A percentile compares a stretch with the other conserved stretches of the same genome.
Conservation (phyloP, 805 yeast genomes). For the Myxozyma neglecta region DNA sequence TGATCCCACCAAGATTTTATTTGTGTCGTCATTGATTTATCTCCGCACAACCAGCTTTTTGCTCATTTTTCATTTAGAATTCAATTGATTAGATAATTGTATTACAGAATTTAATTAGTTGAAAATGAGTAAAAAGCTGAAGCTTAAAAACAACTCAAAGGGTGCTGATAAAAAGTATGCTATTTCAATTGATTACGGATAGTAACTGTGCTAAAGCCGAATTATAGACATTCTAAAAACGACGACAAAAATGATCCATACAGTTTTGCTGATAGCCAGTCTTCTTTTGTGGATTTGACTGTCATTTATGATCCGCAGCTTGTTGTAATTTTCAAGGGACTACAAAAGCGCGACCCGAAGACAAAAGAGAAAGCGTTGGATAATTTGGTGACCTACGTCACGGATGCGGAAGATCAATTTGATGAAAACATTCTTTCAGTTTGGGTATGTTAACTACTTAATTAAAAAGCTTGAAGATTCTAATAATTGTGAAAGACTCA, state of each 20-base stretch:
- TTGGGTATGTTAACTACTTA: slow-evolving; percentile 41
- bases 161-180: slow-evolving; percentile 12
- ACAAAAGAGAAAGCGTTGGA: slow-evolving; percentile 78
- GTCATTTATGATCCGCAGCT: slow-evolving; percentile 47
- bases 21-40: no score
- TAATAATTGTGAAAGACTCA: slow-evolving; percentile 45
- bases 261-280: background rate
- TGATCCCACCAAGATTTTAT: background rate
- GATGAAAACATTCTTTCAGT: slow-evolving; percentile 67
- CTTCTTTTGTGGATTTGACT: slow-evolving; percentile 17
- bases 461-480: no score
- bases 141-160: slow-evolving; percentile 17
- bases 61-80: background rate
- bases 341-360: slow-evolving; percentile 75
- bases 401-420: slow-evolving; percentile 37
- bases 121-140: slow-evolving; percentile 26
- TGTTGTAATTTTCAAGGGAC: slow-evolving; percentile 67
- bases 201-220: background rate
- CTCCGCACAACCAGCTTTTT: no score
- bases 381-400: slow-evolving; percentile 50
- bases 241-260: background rate
- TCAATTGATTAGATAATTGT: background rate
- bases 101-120: background rate
- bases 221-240: background rate
- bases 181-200: background rate